phyloP scores from a whole-genome alignment of 768 basidiomycete species.

The Strobilomyces echinocephalus region DNA sequence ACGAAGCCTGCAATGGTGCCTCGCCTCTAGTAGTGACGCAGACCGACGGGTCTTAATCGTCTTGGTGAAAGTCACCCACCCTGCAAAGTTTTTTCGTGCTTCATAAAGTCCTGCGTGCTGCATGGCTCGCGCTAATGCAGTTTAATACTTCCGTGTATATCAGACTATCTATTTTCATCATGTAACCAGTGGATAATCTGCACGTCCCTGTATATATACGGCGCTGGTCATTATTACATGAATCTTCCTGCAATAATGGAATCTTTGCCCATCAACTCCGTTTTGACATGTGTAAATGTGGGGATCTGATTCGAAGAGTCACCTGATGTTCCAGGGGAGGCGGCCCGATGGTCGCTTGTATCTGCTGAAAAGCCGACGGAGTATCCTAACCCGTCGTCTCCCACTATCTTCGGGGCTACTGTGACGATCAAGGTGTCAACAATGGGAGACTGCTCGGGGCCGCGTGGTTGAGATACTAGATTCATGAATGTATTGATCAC shows the following conservation, averaged over 20 bases:
- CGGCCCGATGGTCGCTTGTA: slow-evolving; percentile 2
- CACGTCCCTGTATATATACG: not conserved
- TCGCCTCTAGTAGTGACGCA: too few relatives aligned
- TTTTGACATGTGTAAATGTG: slow-evolving; percentile 26
- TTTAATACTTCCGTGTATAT: too few relatives aligned
- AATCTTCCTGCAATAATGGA: slow-evolving; percentile 28
- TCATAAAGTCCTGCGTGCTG: too few relatives aligned
- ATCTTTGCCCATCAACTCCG: slow-evolving; percentile 31
- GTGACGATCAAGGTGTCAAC: slow-evolving; percentile 82
- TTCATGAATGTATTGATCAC: slow-evolving; percentile 58
- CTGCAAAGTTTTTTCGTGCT: too few relatives aligned
- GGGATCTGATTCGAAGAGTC: slow-evolving; percentile 15
- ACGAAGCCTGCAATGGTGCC: too few relatives aligned
- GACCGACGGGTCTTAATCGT: too few relatives aligned
- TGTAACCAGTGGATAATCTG: not conserved
- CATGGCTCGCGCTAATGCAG: too few relatives aligned
- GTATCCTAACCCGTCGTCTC: slow-evolving; percentile 63
- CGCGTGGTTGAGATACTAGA: slow-evolving; percentile 6
- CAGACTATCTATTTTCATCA: too few relatives aligned
- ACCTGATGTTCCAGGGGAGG: not conserved
- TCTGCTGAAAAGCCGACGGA: slow-evolving; percentile 18
- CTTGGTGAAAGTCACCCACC: too few relatives aligned
- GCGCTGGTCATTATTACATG: slow-evolving; percentile 1
- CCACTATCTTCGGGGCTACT: slow-evolving; percentile 81
- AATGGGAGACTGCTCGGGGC: slow-evolving; percentile 20